phyloP scores from a whole-genome alignment of 2,329 filamentous ascomycete genomes.

The Zasmidium citrigriseum region DNA sequence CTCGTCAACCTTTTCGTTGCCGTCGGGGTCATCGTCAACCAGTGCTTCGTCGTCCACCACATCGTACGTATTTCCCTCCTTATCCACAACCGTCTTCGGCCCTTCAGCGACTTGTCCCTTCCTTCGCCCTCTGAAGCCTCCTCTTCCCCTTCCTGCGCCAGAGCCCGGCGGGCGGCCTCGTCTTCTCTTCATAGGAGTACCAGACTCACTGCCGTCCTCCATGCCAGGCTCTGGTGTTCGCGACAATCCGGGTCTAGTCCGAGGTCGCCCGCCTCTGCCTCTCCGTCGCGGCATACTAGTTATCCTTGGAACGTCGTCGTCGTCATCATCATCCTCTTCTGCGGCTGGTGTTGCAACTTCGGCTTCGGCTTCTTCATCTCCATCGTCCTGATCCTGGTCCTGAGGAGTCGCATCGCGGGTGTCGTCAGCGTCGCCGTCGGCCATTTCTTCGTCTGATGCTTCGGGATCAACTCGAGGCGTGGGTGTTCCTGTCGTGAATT shows the following conservation, averaged over 20 bases:
- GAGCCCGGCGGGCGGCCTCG: constrained; percentile 48
- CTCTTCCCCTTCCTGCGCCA: constrained; percentile 40
- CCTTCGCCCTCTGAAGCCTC: constrained; percentile 71
- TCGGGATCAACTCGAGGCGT: constrained; percentile 27
- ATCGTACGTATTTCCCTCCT: constrained; percentile 87
- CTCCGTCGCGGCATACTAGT: constrained; percentile 42
- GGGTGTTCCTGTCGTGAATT: constrained; percentile 24
- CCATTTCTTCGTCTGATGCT: constrained; percentile 35
- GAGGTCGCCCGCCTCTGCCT: constrained; percentile 37
- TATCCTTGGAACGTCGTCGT: constrained; percentile 33
- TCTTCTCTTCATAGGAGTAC: constrained; percentile 51
- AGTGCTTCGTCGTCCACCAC: constrained; percentile 91
- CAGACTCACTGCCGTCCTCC: constrained; percentile 48
- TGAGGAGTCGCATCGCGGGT: constrained; percentile 16
- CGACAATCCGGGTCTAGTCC: constrained; percentile 50
- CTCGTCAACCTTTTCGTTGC: constrained; percentile 92
- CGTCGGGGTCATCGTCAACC: constrained; percentile 81
- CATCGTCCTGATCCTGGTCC: constrained; percentile 24
- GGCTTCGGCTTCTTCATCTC: constrained; percentile 24
- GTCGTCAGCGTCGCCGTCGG: constrained; percentile 23
- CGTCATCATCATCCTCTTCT: constrained; percentile 32
- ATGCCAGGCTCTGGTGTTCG: constrained; percentile 58
- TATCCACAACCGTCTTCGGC: constrained; percentile 83
- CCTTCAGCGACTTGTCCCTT: constrained; percentile 73
- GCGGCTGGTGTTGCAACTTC: constrained; percentile 27